Conservation (phyloP, 2,329 filamentous ascomycete species). For the Cercospora berteroae region DNA sequence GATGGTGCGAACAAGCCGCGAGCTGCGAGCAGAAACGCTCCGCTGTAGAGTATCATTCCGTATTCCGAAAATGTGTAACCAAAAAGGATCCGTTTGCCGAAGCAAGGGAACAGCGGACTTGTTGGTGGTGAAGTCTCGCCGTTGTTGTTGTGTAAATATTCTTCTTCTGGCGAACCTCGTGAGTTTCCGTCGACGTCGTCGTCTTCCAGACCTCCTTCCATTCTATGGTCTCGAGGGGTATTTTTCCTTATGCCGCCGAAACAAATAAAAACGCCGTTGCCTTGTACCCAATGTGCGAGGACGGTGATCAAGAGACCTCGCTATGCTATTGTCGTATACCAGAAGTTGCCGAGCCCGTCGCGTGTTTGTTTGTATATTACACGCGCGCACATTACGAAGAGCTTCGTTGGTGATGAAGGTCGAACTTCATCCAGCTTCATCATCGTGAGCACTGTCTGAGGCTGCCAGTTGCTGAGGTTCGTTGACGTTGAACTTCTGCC, state of each 20-base stretch:
- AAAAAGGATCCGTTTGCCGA: not conserved
- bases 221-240: not conserved
- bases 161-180: not conserved
- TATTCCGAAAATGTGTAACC: not conserved
- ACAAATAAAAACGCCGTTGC: not conserved
- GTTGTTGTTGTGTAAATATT: not conserved
- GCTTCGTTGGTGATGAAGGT: not conserved
- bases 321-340: not conserved
- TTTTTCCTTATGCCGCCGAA: not conserved
- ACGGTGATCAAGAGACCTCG: not conserved
- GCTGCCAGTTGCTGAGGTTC: not conserved
- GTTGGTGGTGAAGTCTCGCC: not conserved
- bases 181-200: not conserved
- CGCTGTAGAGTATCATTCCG: not conserved
- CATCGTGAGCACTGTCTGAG: not conserved
- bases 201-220: not conserved
- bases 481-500: conserved; percentile 42
- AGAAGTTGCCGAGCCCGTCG: not conserved
- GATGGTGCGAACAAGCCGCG: not conserved
- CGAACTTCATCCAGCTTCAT: not conserved
- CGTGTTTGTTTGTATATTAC: not conserved
- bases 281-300: not conserved
- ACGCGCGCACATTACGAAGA: not conserved
- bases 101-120: not conserved
- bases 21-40: not conserved